Evolutionary conservation across 352 stramenopile species (phyloP), one percentile per base, ranked within the genome.

Genomic region (Phytophthora vignae): DNA sequence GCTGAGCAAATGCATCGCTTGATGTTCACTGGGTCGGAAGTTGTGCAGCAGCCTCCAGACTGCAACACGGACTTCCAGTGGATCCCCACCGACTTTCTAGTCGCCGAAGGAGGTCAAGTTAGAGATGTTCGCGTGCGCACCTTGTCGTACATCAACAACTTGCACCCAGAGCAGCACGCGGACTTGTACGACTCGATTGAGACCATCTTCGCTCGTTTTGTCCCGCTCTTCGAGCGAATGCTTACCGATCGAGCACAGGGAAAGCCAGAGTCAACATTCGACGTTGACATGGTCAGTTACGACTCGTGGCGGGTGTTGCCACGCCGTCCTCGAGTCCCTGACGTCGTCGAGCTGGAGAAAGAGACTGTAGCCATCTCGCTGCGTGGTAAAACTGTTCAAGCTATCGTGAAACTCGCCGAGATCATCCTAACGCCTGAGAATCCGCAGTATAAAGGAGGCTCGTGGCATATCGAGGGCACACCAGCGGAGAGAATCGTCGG

Each of bases 111-210:
- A 15, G 63, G 54, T 46, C 19, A 61, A 38, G 6, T 56, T n/a
- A 21, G 21, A 6, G 17, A 55, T 55, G 44, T 33, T 14, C 27
- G 63, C 1, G 69, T 69, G 2, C 73, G 53, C 15, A 76, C 72
- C 9, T 12, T 75, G 27, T 84, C 80, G 22, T 90, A 87, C 59
- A 87, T 90, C 67, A 90, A 87, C 65, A 88, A 85, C 55, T 60
- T 88, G 29, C 80, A 88, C 11, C 82, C 82, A 5, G 55, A 40
- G 0, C 38, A 70, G 8, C 64, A 79, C 36, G 21, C 9, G 0
- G 27, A 11, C 17, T n/a, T 90, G 21, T 90, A 87, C 62, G 55
- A 53, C 10, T 70, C 60, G 8, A 74, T 85, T 42, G 67, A 56
- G 21, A 14, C 9, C 1, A 73, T 88, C 12, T 82, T 90, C 21